Evolutionary conservation across 257 asterid genomes (phyloP).

Genomic region (Prunella vulgaris): DNA sequence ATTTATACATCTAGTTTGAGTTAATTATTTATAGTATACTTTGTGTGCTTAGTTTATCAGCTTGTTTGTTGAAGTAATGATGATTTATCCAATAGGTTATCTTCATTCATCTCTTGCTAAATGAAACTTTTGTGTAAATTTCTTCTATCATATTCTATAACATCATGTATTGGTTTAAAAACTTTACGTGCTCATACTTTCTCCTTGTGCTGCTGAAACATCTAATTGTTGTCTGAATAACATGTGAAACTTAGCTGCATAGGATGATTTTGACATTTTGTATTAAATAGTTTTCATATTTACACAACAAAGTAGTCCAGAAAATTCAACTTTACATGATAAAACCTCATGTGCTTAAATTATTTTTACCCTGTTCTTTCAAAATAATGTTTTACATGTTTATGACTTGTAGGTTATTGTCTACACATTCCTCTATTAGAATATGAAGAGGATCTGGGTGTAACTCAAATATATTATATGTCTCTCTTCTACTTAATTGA

Average conservation of each 20-base stretch:
- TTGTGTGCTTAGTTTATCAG: background rate
- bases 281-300: background rate
- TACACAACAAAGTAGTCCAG: background rate
- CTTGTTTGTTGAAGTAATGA: background rate
- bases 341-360: background rate
- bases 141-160: background rate
- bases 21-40: background rate
- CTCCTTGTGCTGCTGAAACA: background rate
- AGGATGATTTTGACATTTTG: background rate
- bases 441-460: background rate
- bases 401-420: background rate
- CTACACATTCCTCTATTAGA: background rate
- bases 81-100: background rate
- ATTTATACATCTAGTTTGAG: background rate
- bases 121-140: background rate
- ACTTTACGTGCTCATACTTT: background rate
- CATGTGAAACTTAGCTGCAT: background rate
- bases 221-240: background rate
- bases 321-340: background rate
- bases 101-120: slow-evolving; percentile 5
- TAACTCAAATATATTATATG: background rate
- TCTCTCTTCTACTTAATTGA: too few relatives aligned
- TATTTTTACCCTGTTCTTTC: background rate
- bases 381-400: background rate
- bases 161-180: background rate